Conservation (phyloP, 108 stramenopile species). For the Cyclotella sp. region DNA sequence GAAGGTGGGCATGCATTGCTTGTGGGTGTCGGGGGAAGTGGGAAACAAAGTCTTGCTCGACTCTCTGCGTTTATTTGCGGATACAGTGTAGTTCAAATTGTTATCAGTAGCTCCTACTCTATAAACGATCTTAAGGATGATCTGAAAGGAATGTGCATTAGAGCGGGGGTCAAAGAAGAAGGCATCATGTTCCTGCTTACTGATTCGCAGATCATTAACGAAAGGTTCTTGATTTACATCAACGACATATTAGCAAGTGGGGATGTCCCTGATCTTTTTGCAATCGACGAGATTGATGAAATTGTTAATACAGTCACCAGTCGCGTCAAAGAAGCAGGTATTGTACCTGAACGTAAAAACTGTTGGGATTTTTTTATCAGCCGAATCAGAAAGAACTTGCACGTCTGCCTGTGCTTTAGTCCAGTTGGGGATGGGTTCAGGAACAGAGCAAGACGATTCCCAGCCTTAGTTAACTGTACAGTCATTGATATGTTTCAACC, state of each 20-base stretch:
- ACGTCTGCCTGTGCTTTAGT: constrained; percentile 77
- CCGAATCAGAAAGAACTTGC: constrained; percentile 73
- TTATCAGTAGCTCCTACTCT: constrained; percentile 70
- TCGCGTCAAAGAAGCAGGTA: constrained; percentile 69
- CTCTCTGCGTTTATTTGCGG: constrained; percentile 81
- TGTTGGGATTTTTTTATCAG: constrained; percentile 83
- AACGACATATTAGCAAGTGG: constrained; percentile 80
- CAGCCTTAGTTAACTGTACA: constrained; percentile 71
- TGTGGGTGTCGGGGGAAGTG: constrained; percentile 84
- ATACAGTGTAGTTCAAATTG: constrained; percentile 68
- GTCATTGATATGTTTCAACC: constrained; percentile 85
- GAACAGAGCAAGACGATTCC: constrained; percentile 59
- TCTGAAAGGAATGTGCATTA: constrained; percentile 77
- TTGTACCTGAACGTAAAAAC: constrained; percentile 68
- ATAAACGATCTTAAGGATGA: constrained; percentile 86
- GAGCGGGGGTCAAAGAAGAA: constrained; percentile 80
- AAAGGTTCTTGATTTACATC: constrained; percentile 80
- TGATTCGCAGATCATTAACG: constrained; percentile 82
- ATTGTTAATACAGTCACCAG: constrained; percentile 68
- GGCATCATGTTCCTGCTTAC: constrained; percentile 81
- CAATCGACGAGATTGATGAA: constrained; percentile 70
- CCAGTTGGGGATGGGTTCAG: constrained; percentile 81
- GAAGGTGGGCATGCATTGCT: constrained; percentile 79
- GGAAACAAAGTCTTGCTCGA: constrained; percentile 73
- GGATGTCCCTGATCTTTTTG: constrained; percentile 81